A percentile compares a stretch with the other conserved stretches of the same genome.
Evolutionary conservation across 2,329 filamentous ascomycete species (phyloP).

Genomic region (Metarhizium album): DNA sequence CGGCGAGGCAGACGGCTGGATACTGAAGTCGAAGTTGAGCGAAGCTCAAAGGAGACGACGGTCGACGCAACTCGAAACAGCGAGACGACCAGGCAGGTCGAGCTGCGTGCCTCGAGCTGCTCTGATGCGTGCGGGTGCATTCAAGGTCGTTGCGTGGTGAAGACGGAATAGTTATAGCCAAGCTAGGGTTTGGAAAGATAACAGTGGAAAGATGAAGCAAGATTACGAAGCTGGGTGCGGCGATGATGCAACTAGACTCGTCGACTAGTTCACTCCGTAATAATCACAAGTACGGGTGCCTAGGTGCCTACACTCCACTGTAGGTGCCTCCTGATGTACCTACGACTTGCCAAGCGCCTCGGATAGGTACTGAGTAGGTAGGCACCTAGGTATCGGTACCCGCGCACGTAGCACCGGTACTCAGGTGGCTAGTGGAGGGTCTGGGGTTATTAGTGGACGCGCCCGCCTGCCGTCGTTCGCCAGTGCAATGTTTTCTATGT

Average conservation of each 20-base stretch:
- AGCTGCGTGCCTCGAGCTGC: conserved; percentile 22
- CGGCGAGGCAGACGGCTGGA: not conserved
- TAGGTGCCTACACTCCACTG: no score
- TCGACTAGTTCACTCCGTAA: no score
- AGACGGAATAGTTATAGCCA: not conserved
- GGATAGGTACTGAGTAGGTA: no score
- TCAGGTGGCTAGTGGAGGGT: no score
- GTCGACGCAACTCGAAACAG: conserved; percentile 8
- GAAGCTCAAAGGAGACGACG: not conserved
- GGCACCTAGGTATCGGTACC: no score
- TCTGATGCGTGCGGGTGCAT: conserved; percentile 7
- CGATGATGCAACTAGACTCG: conserved; percentile 3
- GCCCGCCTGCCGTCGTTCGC: no score
- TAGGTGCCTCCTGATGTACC: no score
- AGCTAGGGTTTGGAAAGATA: not conserved
- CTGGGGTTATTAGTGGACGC: no score
- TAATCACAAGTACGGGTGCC: no score
- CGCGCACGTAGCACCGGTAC: no score
- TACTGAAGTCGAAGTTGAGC: not conserved
- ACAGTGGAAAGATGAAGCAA: not conserved
- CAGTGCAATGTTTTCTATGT: no score
- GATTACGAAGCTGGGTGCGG: conserved; percentile 1
- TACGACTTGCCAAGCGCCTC: no score
- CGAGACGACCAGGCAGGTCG: conserved; percentile 24
- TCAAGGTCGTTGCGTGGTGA: not conserved